phyloP scores from a whole-genome alignment of 2,329 filamentous ascomycete species.

The Aspergillus floridensis region DNA sequence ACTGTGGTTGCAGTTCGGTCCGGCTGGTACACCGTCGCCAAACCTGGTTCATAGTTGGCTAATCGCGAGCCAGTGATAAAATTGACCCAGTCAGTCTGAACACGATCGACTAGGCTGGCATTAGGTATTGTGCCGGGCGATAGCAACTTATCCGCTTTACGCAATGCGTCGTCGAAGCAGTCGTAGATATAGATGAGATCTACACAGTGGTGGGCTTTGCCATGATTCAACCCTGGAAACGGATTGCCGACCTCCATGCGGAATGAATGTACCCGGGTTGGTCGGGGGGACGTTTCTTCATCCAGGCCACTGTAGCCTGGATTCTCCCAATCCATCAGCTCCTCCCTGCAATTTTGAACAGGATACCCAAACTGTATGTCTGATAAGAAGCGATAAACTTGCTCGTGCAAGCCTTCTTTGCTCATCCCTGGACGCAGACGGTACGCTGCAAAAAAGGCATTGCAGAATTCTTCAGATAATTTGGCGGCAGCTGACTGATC shows the following conservation, averaged over 20 bases:
- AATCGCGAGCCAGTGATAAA: background rate
- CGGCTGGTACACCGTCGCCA: background rate
- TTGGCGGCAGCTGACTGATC: background rate
- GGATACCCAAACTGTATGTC: conserved; percentile 4
- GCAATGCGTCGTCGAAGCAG: background rate
- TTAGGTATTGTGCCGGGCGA: background rate
- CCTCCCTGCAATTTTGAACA: background rate
- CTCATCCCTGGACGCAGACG: background rate
- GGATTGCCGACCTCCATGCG: conserved; percentile 3
- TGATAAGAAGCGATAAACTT: background rate
- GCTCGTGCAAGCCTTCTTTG: background rate
- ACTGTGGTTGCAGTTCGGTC: background rate
- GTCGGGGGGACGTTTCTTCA: background rate
- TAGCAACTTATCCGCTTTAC: background rate
- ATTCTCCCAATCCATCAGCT: background rate
- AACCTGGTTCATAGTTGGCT: background rate
- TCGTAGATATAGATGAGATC: conserved; percentile 2
- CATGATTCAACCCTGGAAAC: background rate
- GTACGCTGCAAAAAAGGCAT: background rate
- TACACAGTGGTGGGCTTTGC: conserved; percentile 1
- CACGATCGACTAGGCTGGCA: background rate
- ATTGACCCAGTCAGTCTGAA: conserved; percentile 1
- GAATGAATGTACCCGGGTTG: background rate
- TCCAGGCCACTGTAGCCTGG: background rate
- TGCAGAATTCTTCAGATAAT: background rate